Evolutionary conservation across 441 rosid genomes (phyloP).

Genomic region (Syzygium syzygioides): DNA sequence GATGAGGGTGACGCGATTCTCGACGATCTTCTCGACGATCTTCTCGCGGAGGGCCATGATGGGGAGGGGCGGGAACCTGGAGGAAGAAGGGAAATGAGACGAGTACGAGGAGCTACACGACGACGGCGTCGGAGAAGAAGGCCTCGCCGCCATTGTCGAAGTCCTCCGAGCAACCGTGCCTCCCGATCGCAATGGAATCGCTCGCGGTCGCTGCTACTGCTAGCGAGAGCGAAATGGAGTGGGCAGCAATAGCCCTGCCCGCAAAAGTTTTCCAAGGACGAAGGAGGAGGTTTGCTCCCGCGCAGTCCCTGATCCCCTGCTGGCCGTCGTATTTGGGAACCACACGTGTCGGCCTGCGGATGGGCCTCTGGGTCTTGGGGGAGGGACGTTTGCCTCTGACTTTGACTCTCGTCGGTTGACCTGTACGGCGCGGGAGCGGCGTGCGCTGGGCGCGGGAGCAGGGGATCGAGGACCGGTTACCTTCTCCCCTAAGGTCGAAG

Average conservation of each 20-base stretch:
- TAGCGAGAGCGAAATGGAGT: neutral
- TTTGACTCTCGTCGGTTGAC: neutral
- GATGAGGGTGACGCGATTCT: conserved; percentile 94
- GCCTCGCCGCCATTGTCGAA: conserved; percentile 32
- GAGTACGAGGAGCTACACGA: conserved; percentile 38
- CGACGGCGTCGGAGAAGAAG: conserved; percentile 38
- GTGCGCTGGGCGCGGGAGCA: neutral
- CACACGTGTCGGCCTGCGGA: neutral
- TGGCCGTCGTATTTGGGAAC: neutral
- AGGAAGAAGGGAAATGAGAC: conserved; percentile 28
- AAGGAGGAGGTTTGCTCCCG: neutral
- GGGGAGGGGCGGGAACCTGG: conserved; percentile 70
- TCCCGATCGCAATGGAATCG: neutral
- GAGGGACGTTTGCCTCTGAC: neutral
- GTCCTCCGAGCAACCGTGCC: neutral
- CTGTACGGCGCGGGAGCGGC: neutral
- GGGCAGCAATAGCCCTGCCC: neutral
- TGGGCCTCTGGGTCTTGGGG: neutral
- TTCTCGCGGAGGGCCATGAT: conserved; percentile 51
- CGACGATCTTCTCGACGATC: conserved; percentile 72
- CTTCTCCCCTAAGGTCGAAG: neutral
- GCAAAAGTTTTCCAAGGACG: neutral
- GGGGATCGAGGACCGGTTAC: neutral
- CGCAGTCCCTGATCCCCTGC: neutral
- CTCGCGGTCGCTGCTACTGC: neutral